phyloP scores from a whole-genome alignment of 176 grass and related monocot species.

The Elymus sibiricus region DNA sequence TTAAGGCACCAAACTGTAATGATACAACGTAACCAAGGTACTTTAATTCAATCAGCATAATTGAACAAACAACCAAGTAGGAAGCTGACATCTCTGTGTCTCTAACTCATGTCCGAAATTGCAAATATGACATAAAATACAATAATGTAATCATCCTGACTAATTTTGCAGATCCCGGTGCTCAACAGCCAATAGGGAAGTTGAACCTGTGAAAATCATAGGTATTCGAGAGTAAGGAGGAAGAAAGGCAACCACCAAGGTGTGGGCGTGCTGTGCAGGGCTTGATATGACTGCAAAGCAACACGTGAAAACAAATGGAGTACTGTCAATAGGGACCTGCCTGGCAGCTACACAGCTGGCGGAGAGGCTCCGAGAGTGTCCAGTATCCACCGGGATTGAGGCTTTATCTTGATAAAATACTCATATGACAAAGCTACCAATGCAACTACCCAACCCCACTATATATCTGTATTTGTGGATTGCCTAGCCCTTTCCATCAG shows the following conservation, averaged over 20 bases:
- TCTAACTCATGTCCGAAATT: background rate
- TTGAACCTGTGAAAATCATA: background rate
- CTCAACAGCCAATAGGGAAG: background rate
- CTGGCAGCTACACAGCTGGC: no score
- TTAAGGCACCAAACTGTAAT: background rate
- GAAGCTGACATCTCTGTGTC: background rate
- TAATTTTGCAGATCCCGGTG: background rate
- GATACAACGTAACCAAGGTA: background rate
- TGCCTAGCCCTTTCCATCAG: no score
- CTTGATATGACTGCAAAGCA: no score
- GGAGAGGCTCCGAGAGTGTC: no score
- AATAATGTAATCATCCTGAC: background rate
- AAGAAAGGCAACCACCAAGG: no score
- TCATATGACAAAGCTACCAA: background rate
- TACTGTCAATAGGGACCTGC: no score
- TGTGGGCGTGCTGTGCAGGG: no score
- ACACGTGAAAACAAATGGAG: no score
- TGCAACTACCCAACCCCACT: background rate
- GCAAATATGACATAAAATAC: background rate
- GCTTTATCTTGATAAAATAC: background rate
- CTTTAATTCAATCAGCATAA: slow-evolving; percentile 11
- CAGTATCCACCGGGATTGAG: no score
- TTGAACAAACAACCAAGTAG: background rate
- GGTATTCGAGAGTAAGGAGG: background rate
- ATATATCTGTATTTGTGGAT: background rate